Evolutionary conservation across 441 rosid genomes (phyloP).

Genomic region (Arabidopsis lyrata): DNA sequence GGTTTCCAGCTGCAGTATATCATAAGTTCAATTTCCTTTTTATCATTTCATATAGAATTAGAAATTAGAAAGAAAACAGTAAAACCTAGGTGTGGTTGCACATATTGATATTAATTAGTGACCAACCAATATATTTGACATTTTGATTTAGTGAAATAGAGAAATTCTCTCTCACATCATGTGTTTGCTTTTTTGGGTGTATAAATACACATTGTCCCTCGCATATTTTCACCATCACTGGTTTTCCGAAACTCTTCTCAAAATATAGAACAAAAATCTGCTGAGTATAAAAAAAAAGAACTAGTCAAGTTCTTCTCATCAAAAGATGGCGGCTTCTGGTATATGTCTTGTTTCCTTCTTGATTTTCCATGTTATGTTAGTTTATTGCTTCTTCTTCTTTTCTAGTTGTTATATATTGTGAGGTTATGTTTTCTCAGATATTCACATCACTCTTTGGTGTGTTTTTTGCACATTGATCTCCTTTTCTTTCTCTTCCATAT

Average conservation of each 20-base stretch:
- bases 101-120: no score
- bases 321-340: neutral
- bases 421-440: no score
- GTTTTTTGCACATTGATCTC: neutral
- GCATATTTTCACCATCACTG: neutral
- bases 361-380: neutral
- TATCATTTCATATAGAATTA: no score
- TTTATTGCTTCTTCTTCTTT: neutral
- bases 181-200: neutral
- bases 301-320: neutral
- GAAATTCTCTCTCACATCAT: neutral
- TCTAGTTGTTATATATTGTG: neutral
- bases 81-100: no score
- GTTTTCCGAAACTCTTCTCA: neutral
- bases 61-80: no score
- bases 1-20: neutral
- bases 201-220: neutral
- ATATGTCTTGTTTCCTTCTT: neutral
- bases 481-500: neutral
- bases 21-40: no score
- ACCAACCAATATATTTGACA: neutral
- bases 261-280: neutral
- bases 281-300: neutral
- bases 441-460: no score
- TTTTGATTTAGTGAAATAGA: neutral